Base-by-base conservation (phyloP, 1,139 yeast genomes). In the Geotrichum restrictum region DNA sequence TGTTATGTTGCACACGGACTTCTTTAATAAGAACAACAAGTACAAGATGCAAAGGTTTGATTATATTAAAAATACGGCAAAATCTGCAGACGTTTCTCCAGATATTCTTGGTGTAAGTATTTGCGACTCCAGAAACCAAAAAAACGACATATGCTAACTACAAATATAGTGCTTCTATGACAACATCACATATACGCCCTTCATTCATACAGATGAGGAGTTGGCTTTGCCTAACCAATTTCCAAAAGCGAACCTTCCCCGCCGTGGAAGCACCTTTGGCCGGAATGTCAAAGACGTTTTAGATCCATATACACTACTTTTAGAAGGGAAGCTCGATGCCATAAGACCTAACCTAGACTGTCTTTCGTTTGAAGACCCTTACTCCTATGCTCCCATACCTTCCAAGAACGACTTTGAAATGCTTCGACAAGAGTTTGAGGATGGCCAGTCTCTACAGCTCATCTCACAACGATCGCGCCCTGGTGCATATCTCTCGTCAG, bases 1-100 rank as follows among this genome's bases (percentile, higher is more conserved):
- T 42, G 73, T 84, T 49, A 80, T 84, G 74, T 69, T 84, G 33
- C 89, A 84, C 62, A 84, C 91, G 0, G 89, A 83, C 62, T 76
- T 72, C 56, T 84, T 82, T 70, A 84, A 83, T 67, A 74, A 76
- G 24, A 80, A 77, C 63, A 83, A 83, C 66, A 80, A 77, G 60
- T 74, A 70, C 55, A 84, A 83, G 63, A 83, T 84, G 85, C 69
- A 80, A 6, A 81, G 77, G 60, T 65, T 70, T 4, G 88, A 83
- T 57, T 84, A 81, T 61, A 71, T 81, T n/a, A 70, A 73, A 51
- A 79, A 76, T 58, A 71, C 48, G 2, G 43, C 14, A n/a, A 14
- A 43, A 14, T 19, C 18, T 64, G 43, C 68, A 56, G 65, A 69
- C 52, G 73, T 77, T 36, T 64, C 73, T 1, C 65, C 68, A 22